A percentile compares a stretch with the other conserved stretches of the same genome.
These are phyloP conservation scores for Umbelopsis sp. DNA, from an alignment of 192 early-diverging fungal species.

Conservation along the genomic window DNA sequence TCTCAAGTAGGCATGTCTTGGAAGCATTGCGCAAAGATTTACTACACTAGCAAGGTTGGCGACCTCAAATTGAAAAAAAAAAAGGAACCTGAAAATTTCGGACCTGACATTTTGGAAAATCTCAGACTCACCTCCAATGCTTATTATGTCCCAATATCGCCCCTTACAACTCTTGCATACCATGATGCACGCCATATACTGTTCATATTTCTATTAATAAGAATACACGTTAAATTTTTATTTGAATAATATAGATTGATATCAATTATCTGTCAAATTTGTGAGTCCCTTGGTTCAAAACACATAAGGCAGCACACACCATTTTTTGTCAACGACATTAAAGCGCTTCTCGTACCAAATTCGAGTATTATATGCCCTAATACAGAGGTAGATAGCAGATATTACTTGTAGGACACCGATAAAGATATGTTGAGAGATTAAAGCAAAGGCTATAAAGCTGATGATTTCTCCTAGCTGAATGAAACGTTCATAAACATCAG, in stretches of 20 bases:
- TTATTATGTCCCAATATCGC: no score
- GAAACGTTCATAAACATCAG: background rate
- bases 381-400: slow-evolving; percentile 8
- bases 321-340: background rate
- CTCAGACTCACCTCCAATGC: no score
- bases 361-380: slow-evolving; percentile 23
- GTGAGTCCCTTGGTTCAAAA: background rate
- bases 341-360: slow-evolving; percentile 26
- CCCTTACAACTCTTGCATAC: no score
- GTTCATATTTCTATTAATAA: no score
- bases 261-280: background rate
- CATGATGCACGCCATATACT: no score
- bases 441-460: slow-evolving; percentile 13
- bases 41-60: background rate
- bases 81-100: background rate
- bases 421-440: slow-evolving; percentile 16
- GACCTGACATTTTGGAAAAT: no score
- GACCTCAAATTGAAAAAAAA: background rate
- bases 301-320: slow-evolving; percentile 23
- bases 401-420: background rate
- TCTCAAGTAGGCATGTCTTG: background rate
- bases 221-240: no score
- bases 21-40: background rate
- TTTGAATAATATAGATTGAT: no score
- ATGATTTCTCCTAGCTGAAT: slow-evolving; percentile 32